Evolutionary conservation across 805 yeast species (phyloP), one percentile per base, ranked within the genome.

Genomic region (Maudiozyma bulderi): DNA sequence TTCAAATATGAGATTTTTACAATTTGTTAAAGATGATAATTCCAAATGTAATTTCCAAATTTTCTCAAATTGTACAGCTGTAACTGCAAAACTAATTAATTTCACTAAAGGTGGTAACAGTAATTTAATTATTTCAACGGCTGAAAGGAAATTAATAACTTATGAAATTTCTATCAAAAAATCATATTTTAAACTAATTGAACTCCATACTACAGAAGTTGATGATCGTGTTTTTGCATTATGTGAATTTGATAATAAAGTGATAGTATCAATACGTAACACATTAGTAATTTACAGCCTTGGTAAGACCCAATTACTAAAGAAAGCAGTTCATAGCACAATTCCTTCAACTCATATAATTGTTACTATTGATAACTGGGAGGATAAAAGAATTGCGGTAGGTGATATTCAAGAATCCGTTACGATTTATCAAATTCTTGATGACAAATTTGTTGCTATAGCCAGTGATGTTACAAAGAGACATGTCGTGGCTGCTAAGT

Each of bases 231-330:
- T 80, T 0, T 53, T 71, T 31, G 71, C 84, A 0, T 55, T 90
- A 61, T 54, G 63, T 1, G 66, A 70, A 9, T 87, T 86, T 61
- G 74, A 76, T 45, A 86, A 82, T 0, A 73, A 72, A 51, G 60
- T 89, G 1, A 62, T 89, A 1, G 82, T 76, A 1, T 90, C 86
- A 0, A 55, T 78, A 45, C 75, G 73, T 0, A 70, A 74, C 42
- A 63, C 66, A 45, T 56, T 91, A 44, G 67, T 85, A 35, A 54
- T 86, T 8, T 89, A 76, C 60, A 90, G 82, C 30, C 53, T 88
- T 31, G 99, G 99, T 1, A 73, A 73, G 57, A 85, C 83, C 54
- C 97, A 90, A 59, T 69, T 91, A 38, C 69, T 93, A 49, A 74
- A 83, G 49, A 87, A 86, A 61, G 70, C 84, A 0, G 75, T 61